Evolutionary conservation across 2,329 filamentous ascomycete genomes (phyloP), one percentile per base, ranked within the genome.

Genomic region (Aspergillus sp.): DNA sequence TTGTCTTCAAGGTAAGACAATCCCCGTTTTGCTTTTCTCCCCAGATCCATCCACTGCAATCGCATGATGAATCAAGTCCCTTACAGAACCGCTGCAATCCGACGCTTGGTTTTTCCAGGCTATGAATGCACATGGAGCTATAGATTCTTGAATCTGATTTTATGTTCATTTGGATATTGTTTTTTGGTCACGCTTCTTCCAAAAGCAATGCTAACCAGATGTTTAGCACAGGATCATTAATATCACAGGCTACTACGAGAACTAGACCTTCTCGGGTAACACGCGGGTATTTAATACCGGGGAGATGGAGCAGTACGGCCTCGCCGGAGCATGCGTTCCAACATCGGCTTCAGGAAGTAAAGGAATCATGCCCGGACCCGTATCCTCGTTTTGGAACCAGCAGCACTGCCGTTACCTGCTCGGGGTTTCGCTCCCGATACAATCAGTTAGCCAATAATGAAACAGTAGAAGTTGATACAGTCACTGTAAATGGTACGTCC

Each of bases 71-170:
- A 71, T 72, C 70, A 71, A 60, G 66, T 67, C 68, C 61, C 63
- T 71, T 74, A 71, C 77, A 86, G 85, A 87, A 88, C 85, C 85
- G 85, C 85, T 87, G 85, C 85, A 84, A 82, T 55, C 83, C 85
- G 84, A 87, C 79, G 77, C 77, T 78, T 71, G 70, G 55, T 45
- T 68, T 31, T 64, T 57, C 64, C 74, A 73, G 75, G 75, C 76
- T 76, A 74, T 78, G 85, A 75, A 70, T 68, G 64, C 59, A 72
- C 64, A 63, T 52, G 70, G 65, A 69, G 54, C 51, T 59, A 39
- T 61, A 46, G 48, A 53, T 59, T 55, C 45, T 55, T 46, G 64
- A 67, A 14, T 64, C 43, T 44, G 17, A n/a, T 52, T 14, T 51
- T 15, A 21, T 35, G 12, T 47, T 14, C 43, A 50, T 49, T 21